Evolutionary conservation across 2,329 filamentous ascomycete genomes (phyloP).

Genomic region (Aureobasidium subglaciale): DNA sequence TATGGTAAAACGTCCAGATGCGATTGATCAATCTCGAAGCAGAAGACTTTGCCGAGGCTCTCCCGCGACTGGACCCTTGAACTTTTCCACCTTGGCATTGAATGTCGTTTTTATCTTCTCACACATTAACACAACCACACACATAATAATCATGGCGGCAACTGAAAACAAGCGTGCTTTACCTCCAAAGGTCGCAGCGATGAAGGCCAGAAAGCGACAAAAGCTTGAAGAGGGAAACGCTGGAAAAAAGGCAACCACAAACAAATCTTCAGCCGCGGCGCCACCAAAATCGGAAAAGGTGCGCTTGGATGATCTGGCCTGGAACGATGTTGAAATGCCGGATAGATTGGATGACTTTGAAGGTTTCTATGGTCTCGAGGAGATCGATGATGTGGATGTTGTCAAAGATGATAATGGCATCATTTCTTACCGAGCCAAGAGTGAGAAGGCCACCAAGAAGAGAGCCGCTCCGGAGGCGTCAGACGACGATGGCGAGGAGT

Average conservation of each 20-base stretch:
- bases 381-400: conserved; percentile 87
- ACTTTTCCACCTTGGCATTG: conserved; percentile 14
- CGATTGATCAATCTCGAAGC: not conserved
- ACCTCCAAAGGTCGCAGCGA: conserved; percentile 32
- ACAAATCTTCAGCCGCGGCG: conserved; percentile 7
- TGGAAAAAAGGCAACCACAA: conserved; percentile 14
- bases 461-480: conserved; percentile 21
- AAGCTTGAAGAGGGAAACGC: conserved; percentile 27
- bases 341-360: conserved; percentile 83
- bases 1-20: not conserved
- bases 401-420: conserved; percentile 50
- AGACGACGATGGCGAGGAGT: conserved; percentile 47
- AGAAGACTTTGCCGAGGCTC: conserved; percentile 6
- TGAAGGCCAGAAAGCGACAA: conserved; percentile 38
- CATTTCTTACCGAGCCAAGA: conserved; percentile 30
- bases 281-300: conserved; percentile 24
- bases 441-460: conserved; percentile 25
- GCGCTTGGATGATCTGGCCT: conserved; percentile 48
- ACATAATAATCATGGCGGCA: conserved; percentile 7
- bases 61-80: conserved; percentile 12
- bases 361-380: conserved; percentile 86
- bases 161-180: conserved; percentile 30
- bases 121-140: not conserved
- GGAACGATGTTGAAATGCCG: conserved; percentile 60
- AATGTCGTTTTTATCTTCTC: not conserved